Conservation (phyloP, 208 protist species). For the Trypanosoma cruzi region DNA sequence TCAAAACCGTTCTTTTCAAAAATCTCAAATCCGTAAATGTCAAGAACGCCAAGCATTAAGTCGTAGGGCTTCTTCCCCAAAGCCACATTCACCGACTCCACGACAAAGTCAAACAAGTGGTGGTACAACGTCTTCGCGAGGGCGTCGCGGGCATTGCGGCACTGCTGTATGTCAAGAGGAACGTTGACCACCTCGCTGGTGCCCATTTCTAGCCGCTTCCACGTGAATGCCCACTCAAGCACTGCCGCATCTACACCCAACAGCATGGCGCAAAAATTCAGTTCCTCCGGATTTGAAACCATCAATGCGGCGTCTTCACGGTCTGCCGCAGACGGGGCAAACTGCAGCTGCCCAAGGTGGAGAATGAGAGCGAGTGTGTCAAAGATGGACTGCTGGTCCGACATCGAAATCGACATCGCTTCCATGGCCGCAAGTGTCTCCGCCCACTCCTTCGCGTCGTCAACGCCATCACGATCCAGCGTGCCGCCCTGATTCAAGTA, state of each 20-base stretch:
- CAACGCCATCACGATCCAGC: slow-evolving; percentile 65
- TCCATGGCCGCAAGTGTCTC: slow-evolving; percentile 91
- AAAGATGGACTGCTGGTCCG: slow-evolving; percentile 82
- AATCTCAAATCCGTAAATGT: slow-evolving; percentile 98
- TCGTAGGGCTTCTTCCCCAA: slow-evolving; percentile 69
- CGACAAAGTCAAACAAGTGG: slow-evolving; percentile 96
- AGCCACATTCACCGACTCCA: slow-evolving; percentile 93
- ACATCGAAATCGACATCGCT: slow-evolving; percentile 77
- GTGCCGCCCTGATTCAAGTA: slow-evolving; percentile 67
- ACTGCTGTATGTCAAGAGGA: slow-evolving; percentile 77
- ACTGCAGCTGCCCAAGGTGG: slow-evolving; percentile 94
- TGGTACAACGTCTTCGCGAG: slow-evolving; percentile 96
- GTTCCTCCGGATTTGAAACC: slow-evolving; percentile 36
- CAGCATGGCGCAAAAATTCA: slow-evolving; percentile 55
- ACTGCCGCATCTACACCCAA: slow-evolving; percentile 47
- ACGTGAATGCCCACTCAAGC: slow-evolving; percentile 67
- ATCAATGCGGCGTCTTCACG: slow-evolving; percentile 23
- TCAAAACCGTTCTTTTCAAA: slow-evolving; percentile 97
- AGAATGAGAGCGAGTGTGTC: slow-evolving; percentile 92
- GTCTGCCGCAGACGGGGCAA: slow-evolving; percentile 34
- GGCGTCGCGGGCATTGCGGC: slow-evolving; percentile 91
- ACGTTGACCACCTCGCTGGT: slow-evolving; percentile 65
- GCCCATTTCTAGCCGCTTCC: slow-evolving; percentile 62
- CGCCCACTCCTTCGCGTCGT: slow-evolving; percentile 85
- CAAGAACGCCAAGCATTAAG: slow-evolving; percentile 93